These are phyloP conservation scores for Globisporangium okanoganense DNA, from an alignment of 352 stramenopile species.

Conservation along the genomic window DNA sequence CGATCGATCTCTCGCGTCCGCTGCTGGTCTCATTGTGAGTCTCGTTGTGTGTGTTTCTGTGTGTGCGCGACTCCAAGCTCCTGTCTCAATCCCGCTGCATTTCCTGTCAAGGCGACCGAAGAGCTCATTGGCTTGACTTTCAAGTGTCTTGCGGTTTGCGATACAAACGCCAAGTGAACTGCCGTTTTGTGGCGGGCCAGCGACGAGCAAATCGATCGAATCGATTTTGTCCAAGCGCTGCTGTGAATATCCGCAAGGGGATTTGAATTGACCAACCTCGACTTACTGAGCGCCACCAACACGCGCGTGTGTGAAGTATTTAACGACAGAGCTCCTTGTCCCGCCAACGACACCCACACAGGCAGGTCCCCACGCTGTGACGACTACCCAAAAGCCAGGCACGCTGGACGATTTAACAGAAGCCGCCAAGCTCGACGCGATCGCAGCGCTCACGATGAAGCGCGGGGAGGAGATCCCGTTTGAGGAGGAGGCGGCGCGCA, in stretches of 20 bases:
- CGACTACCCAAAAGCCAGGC: constrained; percentile 1
- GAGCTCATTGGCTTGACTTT: constrained; percentile 2
- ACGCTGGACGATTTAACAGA: constrained; percentile 24
- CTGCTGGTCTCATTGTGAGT: neutral
- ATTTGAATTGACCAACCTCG: too few relatives aligned
- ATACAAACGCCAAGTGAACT: constrained; percentile 15
- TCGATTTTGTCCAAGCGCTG: neutral
- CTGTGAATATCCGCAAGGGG: neutral
- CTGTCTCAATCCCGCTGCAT: too few relatives aligned
- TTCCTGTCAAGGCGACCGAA: neutral
- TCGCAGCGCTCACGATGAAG: constrained; percentile 47
- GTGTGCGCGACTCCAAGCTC: neutral
- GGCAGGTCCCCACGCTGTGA: neutral
- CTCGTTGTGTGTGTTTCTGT: neutral
- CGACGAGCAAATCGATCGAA: too few relatives aligned
- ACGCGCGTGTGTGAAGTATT: neutral
- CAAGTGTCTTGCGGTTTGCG: constrained; percentile 3
- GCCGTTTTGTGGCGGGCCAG: neutral
- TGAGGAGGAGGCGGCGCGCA: constrained; percentile 58
- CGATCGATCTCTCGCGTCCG: neutral
- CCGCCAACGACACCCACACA: neutral
- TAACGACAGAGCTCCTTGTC: neutral
- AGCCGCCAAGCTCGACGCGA: constrained; percentile 35
- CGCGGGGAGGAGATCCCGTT: constrained; percentile 53
- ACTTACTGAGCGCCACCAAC: neutral